phyloP scores from a whole-genome alignment of 2,329 filamentous ascomycete species.

The Dothiorella sarmentorum region DNA sequence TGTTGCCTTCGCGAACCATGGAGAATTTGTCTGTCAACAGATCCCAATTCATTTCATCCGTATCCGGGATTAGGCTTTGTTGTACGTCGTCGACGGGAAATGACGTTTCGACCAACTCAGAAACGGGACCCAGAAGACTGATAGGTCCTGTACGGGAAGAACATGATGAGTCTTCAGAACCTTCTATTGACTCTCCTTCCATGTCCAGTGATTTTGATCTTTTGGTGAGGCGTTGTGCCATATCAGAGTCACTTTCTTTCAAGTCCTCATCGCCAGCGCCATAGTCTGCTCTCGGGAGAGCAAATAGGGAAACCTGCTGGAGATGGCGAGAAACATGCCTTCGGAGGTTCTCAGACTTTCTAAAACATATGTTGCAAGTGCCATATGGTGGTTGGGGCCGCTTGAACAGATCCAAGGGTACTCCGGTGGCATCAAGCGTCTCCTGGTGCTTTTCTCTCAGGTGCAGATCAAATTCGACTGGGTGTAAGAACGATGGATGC shows the following conservation, averaged over 20 bases:
- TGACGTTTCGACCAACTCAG: neutral
- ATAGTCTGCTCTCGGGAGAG: conserved; percentile 16
- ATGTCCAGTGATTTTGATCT: neutral
- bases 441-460: conserved; percentile 12
- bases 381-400: neutral
- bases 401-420: conserved; percentile 13
- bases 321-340: conserved; percentile 19
- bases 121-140: neutral
- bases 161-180: neutral
- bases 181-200: neutral
- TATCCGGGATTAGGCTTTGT: neutral
- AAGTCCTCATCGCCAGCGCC: neutral
- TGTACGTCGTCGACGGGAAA: neutral
- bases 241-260: neutral
- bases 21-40: neutral
- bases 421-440: neutral
- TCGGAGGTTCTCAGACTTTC: conserved; percentile 13
- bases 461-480: conserved; percentile 12
- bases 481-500: conserved; percentile 3
- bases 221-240: neutral
- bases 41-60: neutral
- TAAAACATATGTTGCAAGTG: conserved; percentile 16
- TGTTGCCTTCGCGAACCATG: neutral
- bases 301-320: conserved; percentile 20
- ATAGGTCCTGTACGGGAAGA: neutral